phyloP scores from a whole-genome alignment of 2,329 filamentous ascomycete genomes.

The Thielaviopsis euricoi region DNA sequence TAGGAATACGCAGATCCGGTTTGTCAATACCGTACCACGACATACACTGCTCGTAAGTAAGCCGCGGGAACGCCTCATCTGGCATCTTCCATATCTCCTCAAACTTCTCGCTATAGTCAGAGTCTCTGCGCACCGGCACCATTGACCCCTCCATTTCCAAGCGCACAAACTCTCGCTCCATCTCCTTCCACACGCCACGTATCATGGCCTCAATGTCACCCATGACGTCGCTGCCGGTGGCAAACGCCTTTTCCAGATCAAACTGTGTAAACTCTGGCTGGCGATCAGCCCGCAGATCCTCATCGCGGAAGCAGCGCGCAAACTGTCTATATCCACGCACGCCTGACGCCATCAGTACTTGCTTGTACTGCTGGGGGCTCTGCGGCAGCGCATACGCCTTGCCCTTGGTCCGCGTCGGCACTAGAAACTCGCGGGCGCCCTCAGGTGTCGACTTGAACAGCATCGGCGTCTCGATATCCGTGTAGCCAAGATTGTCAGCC shows the following conservation, averaged over 20 bases:
- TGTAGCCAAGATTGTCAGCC: constrained; percentile 43
- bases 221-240: constrained; percentile 56
- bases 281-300: constrained; percentile 78
- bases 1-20: constrained; percentile 66
- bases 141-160: constrained; percentile 17
- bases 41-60: constrained; percentile 69
- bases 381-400: constrained; percentile 83
- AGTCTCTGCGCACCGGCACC: constrained; percentile 16
- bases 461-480: constrained; percentile 78
- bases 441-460: constrained; percentile 97
- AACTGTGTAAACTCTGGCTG: constrained; percentile 97
- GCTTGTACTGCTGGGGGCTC: constrained; percentile 96
- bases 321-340: constrained; percentile 77
- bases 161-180: constrained; percentile 26
- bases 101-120: constrained; percentile 1
- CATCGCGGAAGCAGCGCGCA: constrained; percentile 87
- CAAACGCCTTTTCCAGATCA: constrained; percentile 88
- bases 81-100: constrained; percentile 13
- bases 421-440: constrained; percentile 84
- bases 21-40: constrained; percentile 73
- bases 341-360: constrained; percentile 87
- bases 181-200: constrained; percentile 32
- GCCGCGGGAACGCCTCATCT: constrained; percentile 32
- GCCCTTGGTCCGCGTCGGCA: constrained; percentile 64
- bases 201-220: constrained; percentile 33